These are phyloP conservation scores for Mariannaea sp. DNA, from an alignment of 2,329 filamentous ascomycete genomes.

Conservation along the genomic window DNA sequence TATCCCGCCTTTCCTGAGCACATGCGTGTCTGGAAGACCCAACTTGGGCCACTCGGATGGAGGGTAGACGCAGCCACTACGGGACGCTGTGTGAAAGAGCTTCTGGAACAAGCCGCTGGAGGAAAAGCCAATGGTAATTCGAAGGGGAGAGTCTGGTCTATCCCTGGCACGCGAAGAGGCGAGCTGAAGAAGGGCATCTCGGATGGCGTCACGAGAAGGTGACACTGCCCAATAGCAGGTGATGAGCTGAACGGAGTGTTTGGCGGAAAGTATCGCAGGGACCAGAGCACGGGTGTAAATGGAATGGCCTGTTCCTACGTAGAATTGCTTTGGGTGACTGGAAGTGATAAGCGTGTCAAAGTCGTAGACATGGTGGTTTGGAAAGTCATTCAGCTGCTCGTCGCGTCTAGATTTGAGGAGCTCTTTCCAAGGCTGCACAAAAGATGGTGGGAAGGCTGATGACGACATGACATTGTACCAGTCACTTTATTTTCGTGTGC, in stretches of 20 bases:
- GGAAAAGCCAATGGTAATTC: constrained; percentile 77
- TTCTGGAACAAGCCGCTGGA: constrained; percentile 75
- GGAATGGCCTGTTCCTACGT: constrained; percentile 61
- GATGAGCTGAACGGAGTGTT: constrained; percentile 72
- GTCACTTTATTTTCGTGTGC: background rate
- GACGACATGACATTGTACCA: constrained; percentile 15
- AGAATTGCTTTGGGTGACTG: constrained; percentile 54
- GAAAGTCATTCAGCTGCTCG: constrained; percentile 50
- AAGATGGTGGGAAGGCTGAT: constrained; percentile 43
- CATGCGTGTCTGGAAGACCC: constrained; percentile 62
- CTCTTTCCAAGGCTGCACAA: constrained; percentile 46
- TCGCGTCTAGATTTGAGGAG: constrained; percentile 40
- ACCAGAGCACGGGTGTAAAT: constrained; percentile 61
- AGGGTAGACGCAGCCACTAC: constrained; percentile 65
- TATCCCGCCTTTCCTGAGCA: constrained; percentile 61
- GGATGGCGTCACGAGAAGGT: constrained; percentile 61
- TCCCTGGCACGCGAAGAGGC: constrained; percentile 49
- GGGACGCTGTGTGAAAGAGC: constrained; percentile 70
- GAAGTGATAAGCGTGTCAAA: constrained; percentile 54
- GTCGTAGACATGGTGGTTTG: constrained; percentile 52
- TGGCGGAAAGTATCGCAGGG: constrained; percentile 64
- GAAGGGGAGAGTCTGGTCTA: constrained; percentile 46
- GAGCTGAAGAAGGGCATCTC: constrained; percentile 61
- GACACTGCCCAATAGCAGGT: constrained; percentile 84
- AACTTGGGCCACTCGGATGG: constrained; percentile 65